Conservation (phyloP, 2,329 filamentous ascomycete species). For the Fusarium equiseti region DNA sequence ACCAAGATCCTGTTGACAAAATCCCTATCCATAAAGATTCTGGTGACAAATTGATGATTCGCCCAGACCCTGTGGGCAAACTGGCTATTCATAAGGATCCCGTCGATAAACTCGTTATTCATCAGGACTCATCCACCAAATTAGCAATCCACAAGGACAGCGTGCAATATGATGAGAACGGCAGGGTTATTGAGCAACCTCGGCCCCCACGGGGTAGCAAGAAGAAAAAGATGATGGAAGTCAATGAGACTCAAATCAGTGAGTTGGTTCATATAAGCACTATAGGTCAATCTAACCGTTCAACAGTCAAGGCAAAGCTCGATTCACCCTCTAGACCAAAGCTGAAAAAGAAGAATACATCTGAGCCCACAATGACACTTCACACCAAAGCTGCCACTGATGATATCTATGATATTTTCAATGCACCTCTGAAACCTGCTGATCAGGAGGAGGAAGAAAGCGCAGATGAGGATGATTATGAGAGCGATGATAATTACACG, state of each 20-base stretch:
- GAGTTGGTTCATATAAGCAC: conserved; percentile 53
- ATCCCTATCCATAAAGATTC: conserved; percentile 7
- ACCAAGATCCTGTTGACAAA: conserved; percentile 46
- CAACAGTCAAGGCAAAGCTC: conserved; percentile 87
- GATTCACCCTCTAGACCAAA: conserved; percentile 91
- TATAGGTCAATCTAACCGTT: conserved; percentile 46
- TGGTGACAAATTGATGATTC: conserved; percentile 34
- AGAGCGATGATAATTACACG: conserved; percentile 81
- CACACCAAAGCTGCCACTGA: conserved; percentile 96
- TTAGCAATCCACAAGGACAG: conserved; percentile 46
- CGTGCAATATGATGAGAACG: conserved; percentile 70
- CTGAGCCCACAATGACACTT: conserved; percentile 97
- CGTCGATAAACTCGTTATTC: conserved; percentile 21
- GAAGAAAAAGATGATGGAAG: conserved; percentile 84
- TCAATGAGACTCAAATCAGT: conserved; percentile 95
- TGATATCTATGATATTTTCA: conserved; percentile 98
- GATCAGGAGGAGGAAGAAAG: conserved; percentile 54
- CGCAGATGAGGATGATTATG: conserved; percentile 75
- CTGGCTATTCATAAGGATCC: conserved; percentile 24
- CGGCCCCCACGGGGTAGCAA: conserved; percentile 64
- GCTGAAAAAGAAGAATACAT: conserved; percentile 77
- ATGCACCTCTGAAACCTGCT: conserved; percentile 70
- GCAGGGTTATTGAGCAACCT: conserved; percentile 60
- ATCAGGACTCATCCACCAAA: conserved; percentile 42
- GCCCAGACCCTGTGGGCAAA: conserved; percentile 26